Conservation (phyloP, 1,284 basidiomycete species). For the Melampsora occidentalis region DNA sequence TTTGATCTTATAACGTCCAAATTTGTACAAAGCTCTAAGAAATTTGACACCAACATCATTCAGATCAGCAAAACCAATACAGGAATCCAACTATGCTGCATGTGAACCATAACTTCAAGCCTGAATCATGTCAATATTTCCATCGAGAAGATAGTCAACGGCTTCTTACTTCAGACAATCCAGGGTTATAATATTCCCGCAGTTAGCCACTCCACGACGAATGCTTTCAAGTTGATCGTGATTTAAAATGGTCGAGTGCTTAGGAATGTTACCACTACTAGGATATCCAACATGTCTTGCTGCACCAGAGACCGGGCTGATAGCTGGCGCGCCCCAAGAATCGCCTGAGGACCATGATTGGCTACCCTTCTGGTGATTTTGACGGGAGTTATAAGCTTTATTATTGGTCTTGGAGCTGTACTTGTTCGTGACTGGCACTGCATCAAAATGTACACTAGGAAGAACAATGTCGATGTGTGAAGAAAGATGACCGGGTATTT, state of each 20-base stretch:
- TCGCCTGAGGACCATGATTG: slow-evolving; percentile 35
- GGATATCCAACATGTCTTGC: slow-evolving; percentile 36
- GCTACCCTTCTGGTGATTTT: slow-evolving; percentile 47
- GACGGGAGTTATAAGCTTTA: slow-evolving; percentile 47
- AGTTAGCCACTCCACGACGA: slow-evolving; percentile 24
- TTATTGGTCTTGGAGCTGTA: slow-evolving; percentile 55
- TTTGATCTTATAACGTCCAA: slow-evolving; percentile 26
- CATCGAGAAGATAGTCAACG: neutral
- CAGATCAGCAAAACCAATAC: neutral
- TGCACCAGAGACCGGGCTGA: slow-evolving; percentile 32
- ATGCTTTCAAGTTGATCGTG: slow-evolving; percentile 10
- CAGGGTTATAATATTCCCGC: slow-evolving; percentile 25
- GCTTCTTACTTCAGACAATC: slow-evolving; percentile 34
- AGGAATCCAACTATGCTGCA: neutral
- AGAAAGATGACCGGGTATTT: slow-evolving; percentile 64
- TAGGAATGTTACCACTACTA: slow-evolving; percentile 37
- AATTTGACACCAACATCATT: neutral
- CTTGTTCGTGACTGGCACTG: slow-evolving; percentile 47
- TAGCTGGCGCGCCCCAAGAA: slow-evolving; percentile 10
- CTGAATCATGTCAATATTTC: neutral
- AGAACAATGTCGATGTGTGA: slow-evolving; percentile 68
- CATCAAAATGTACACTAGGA: slow-evolving; percentile 69
- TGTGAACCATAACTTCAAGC: neutral
- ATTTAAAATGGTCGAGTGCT: slow-evolving; percentile 33
- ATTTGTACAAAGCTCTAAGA: slow-evolving; percentile 35